A percentile compares a stretch with the other conserved stretches of the same genome.
phyloP scores from a whole-genome alignment of 2,329 filamentous ascomycete genomes.

The Penicillium occitanis region DNA sequence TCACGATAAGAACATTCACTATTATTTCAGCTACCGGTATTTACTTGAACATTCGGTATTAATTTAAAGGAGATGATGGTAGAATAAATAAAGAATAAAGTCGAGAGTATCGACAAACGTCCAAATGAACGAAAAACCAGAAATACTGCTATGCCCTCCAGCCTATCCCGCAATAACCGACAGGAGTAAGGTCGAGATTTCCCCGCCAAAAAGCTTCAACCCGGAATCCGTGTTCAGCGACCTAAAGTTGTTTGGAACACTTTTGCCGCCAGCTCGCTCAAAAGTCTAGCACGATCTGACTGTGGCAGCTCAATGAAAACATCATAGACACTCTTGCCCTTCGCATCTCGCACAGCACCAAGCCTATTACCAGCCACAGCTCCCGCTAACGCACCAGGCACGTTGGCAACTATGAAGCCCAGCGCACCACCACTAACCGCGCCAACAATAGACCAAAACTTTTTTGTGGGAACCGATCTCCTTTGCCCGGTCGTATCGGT shows the following conservation, averaged over 20 bases:
- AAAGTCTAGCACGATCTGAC: constrained; percentile 73
- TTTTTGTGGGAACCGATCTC: constrained; percentile 56
- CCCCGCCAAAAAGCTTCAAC: not conserved
- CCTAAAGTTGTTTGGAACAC: constrained; percentile 60
- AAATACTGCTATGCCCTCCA: not conserved
- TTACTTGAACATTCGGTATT: not conserved
- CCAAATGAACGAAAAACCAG: not conserved
- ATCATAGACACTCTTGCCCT: constrained; percentile 90
- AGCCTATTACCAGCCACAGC: constrained; percentile 89
- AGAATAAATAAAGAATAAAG: not conserved
- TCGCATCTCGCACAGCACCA: constrained; percentile 85
- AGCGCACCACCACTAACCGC: constrained; percentile 84
- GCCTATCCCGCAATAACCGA: not conserved
- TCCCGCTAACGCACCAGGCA: constrained; percentile 83
- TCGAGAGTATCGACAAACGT: not conserved
- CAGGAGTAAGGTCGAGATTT: not conserved
- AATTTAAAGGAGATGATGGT: not conserved
- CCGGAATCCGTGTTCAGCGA: not conserved
- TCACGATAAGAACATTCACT: not conserved
- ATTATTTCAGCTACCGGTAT: not conserved
- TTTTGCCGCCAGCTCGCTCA: constrained; percentile 81
- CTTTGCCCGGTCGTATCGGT: constrained; percentile 51
- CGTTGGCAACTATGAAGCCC: constrained; percentile 92
- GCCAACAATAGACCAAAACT: constrained; percentile 85
- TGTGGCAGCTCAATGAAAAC: constrained; percentile 87